A percentile compares a stretch with the other conserved stretches of the same genome.
These are phyloP conservation scores for Boletellus ananas DNA, from an alignment of 768 basidiomycete species.

Conservation along the genomic window DNA sequence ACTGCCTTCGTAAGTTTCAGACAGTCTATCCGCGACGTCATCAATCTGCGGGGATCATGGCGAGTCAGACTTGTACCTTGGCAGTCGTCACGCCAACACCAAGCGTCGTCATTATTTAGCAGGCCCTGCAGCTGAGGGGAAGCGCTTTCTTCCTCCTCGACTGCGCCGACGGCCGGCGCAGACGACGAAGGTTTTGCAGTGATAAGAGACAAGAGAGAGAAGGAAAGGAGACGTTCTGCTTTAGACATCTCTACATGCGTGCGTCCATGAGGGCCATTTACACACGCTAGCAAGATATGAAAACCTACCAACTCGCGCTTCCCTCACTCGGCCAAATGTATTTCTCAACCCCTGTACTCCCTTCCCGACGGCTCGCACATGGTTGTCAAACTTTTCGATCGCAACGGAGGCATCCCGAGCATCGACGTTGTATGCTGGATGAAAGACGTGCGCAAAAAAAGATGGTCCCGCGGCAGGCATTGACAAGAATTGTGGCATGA, in stretches of 20 bases:
- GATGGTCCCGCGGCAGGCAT: slow-evolving; percentile 66
- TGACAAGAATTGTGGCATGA: slow-evolving; percentile 56
- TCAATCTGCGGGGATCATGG: background rate
- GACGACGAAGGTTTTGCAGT: slow-evolving; percentile 61
- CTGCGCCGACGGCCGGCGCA: slow-evolving; percentile 43
- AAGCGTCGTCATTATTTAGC: slow-evolving; percentile 69
- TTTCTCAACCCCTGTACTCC: slow-evolving; percentile 66
- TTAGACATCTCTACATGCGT: slow-evolving; percentile 66
- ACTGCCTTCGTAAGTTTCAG: slow-evolving; percentile 74
- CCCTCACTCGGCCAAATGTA: slow-evolving; percentile 58
- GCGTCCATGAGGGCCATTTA: background rate
- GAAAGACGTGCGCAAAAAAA: slow-evolving; percentile 77
- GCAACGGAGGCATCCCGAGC: slow-evolving; percentile 60
- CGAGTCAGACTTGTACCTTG: slow-evolving; percentile 39
- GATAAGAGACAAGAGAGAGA: slow-evolving; percentile 69
- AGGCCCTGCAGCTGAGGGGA: slow-evolving; percentile 48
- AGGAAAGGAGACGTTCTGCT: slow-evolving; percentile 69
- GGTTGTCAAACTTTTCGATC: slow-evolving; percentile 58
- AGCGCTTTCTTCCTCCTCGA: slow-evolving; percentile 44
- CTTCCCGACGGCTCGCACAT: slow-evolving; percentile 61
- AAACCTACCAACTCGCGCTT: slow-evolving; percentile 61
- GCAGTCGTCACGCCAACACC: slow-evolving; percentile 86
- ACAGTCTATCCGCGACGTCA: slow-evolving; percentile 48
- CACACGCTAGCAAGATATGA: background rate
- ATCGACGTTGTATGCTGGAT: slow-evolving; percentile 83